Evolutionary conservation across 2,329 filamentous ascomycete genomes (phyloP).

Genomic region (Teratosphaeria viscida): DNA sequence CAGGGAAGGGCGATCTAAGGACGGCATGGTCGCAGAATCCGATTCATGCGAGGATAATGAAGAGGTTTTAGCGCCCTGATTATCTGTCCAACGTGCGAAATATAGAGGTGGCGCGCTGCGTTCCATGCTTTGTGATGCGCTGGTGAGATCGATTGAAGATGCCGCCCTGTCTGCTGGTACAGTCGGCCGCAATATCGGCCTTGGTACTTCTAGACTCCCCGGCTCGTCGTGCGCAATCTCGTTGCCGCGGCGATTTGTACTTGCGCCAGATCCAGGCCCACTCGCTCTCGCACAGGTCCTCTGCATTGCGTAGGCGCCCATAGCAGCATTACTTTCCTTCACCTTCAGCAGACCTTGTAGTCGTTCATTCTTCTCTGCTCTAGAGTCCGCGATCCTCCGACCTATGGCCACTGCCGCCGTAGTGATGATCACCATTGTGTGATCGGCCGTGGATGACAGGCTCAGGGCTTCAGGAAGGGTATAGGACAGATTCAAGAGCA

Average conservation of each 20-base stretch:
- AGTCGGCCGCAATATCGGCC: no score
- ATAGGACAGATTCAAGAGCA: background rate
- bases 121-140: background rate
- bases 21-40: background rate
- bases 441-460: background rate
- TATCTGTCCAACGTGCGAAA: background rate
- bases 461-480: background rate
- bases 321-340: constrained; percentile 1
- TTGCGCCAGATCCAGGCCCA: background rate
- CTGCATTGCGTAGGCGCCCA: constrained; percentile 1
- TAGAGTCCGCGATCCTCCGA: constrained; percentile 2
- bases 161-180: background rate
- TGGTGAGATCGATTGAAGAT: background rate
- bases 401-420: background rate
- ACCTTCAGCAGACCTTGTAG: constrained; percentile 4
- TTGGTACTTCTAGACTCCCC: background rate
- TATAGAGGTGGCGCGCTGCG: background rate
- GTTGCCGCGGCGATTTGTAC: background rate
- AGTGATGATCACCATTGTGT: constrained; percentile 3
- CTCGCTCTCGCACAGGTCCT: background rate
- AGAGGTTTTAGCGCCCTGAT: background rate
- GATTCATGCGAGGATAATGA: background rate
- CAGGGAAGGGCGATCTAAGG: background rate
- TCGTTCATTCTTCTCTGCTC: constrained; percentile 1
- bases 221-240: constrained; percentile 6